Base-by-base conservation (phyloP, 202 grass and related monocot species). In the Carex sylvatica region DNA sequence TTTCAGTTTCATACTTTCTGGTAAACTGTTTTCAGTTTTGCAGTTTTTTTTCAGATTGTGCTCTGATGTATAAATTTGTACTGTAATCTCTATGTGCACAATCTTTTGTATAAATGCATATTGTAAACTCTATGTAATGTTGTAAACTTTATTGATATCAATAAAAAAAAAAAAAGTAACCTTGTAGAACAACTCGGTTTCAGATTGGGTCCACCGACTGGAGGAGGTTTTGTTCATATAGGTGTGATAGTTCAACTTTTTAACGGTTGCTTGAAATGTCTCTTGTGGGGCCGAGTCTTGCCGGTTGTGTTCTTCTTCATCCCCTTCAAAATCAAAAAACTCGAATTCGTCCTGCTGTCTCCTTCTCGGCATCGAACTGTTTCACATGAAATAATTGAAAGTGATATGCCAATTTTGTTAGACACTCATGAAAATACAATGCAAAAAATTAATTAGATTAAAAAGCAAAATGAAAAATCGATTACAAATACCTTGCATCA, bases 201-300 rank as follows among this genome's bases (percentile, higher is more conserved):
- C 95, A 47, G 89, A 80, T 90, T 93, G 93, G 80, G 95, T 93
- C 95, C 95, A 98, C 87, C 84, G 86, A 46, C 72, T 40, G 18
- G 82, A 72, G 66, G 74, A 28, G 19, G 78, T 24, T 82, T 61
- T 86, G 62, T 91, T 93, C 92, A 95, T 95, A 76, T 98, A 93
- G 18, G 92, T 90, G 83, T 93, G 89, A 79, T 98, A 98, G 82
- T 98, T 98, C 84, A 98, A 66, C 83, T 91, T 98, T 69, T 65
- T 93, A 69, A 23, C 23, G 79, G 81, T 87, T 78, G 83, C 42
- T 54, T 73, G 24, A 42, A 70, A 24, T 7, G 67, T 38, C 40
- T 78, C 78, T 47, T 91, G 79, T 75, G 49, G 83, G 86, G 42
- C 82, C 0, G 80, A 79, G 12, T 87, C 69, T 62, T 83, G 84